Base-by-base conservation (phyloP, 2,329 filamentous ascomycete genomes). In the Penicillium sp. region DNA sequence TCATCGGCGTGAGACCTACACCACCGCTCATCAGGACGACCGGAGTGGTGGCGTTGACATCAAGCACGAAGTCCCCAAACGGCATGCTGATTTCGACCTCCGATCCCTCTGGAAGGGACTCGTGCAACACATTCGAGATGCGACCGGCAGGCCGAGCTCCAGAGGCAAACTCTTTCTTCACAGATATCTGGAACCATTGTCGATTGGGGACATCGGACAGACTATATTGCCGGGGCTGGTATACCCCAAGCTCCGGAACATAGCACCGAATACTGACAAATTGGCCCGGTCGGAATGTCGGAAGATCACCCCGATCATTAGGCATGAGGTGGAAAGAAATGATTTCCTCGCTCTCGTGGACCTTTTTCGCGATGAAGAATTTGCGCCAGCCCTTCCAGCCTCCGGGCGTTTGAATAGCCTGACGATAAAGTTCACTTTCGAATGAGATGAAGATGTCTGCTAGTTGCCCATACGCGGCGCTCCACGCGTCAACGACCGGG, bases 221-320 rank as follows among this genome's bases (percentile, higher is more conserved):
- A 31, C 88, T 90, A 77, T 92, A 93, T 75, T 92, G 90, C 26
- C 90, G 81, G 15, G 87, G 83, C 75, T 92, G 90, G 65, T 82
- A 77, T 70, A 86, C 82, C 9, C 85, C 84, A 17, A 90, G 81
- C 51, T 80, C 79, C 1, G 86, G 84, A 0, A 90, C 82, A 55
- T 83, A 80, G 11, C 88, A 75, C 48, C 84, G 83, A 41, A 92
- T 77, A 0, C 88, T 89, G 61, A 91, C 83, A 71, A 92, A 93
- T 76, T 92, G 90, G n/a, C 90, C 90, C 0, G 90, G 89, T 61
- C 84, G 80, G 78, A 86, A 93, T 0, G 71, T 50, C 0, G 90
- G 89, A 48, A 92, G 78, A n/a, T 79, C 78, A 62, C 83, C 75
- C 30, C 80, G 82, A 64, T 91, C 88, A 3, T 84, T 79, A 0